A percentile compares a stretch with the other conserved stretches of the same genome.
Conservation (phyloP, 371 early-diverging fungal genomes). For the Mortierella sp. region DNA sequence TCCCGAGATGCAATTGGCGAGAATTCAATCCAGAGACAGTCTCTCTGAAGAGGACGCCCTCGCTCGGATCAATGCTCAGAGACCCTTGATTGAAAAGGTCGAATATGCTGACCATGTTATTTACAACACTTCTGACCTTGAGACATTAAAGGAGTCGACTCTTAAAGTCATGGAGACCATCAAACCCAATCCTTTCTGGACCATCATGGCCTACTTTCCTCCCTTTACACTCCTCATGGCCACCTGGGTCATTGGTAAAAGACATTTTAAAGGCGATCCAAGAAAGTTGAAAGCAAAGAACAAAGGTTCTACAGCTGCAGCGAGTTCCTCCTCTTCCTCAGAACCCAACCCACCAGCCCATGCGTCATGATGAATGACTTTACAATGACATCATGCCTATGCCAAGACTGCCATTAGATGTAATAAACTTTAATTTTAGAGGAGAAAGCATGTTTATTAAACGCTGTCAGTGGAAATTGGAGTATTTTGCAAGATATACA, state of each 20-base stretch:
- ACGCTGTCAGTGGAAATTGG: too few species aligned
- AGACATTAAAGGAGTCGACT: slow-evolving; percentile 74
- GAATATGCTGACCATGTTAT: slow-evolving; percentile 84
- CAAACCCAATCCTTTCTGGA: slow-evolving; percentile 58
- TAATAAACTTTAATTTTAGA: neutral
- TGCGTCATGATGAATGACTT: neutral
- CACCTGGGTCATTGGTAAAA: slow-evolving; percentile 28
- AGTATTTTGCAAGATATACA: too few species aligned
- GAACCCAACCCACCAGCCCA: slow-evolving; percentile 5
- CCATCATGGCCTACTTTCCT: slow-evolving; percentile 45
- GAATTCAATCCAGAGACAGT: slow-evolving; percentile 82
- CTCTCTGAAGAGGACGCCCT: slow-evolving; percentile 74
- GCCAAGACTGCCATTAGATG: neutral
- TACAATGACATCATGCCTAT: too few species aligned
- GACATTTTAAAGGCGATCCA: slow-evolving; percentile 54
- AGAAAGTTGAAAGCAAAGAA: slow-evolving; percentile 25
- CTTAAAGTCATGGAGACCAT: slow-evolving; percentile 60
- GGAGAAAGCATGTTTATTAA: neutral
- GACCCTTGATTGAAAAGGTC: slow-evolving; percentile 83
- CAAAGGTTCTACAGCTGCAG: neutral
- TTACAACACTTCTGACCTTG: slow-evolving; percentile 82
- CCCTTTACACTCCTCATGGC: slow-evolving; percentile 26
- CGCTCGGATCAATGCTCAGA: slow-evolving; percentile 86
- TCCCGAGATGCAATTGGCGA: slow-evolving; percentile 75
- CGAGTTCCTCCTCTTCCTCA: neutral